Conservation (phyloP, 768 basidiomycete species). For the Agaricus subrufescens region DNA sequence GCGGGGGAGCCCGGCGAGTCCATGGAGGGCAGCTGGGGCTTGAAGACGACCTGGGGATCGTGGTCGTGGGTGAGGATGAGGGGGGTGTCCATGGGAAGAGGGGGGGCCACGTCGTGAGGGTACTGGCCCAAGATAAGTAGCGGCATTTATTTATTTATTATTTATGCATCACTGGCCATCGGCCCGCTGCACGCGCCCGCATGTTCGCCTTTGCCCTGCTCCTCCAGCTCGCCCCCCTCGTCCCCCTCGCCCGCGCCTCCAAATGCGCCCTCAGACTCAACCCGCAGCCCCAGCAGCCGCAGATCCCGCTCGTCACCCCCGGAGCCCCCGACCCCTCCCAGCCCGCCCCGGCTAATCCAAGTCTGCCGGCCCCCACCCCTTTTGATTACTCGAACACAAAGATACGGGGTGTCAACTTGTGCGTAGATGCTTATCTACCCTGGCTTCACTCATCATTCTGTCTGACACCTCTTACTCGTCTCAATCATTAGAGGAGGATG, state of each 20-base stretch:
- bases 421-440: slow-evolving; percentile 20
- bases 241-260: background rate
- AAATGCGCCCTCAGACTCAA: background rate
- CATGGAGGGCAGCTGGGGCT: background rate
- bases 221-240: background rate
- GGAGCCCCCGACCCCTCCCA: background rate
- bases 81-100: background rate
- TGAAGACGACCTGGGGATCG: slow-evolving; percentile 6
- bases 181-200: too few relatives aligned
- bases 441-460: background rate
- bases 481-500: slow-evolving; percentile 46
- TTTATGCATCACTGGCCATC: too few relatives aligned
- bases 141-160: background rate
- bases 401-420: slow-evolving; percentile 62
- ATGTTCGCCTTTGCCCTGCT: too few relatives aligned
- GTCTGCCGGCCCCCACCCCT: background rate
- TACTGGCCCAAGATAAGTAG: background rate
- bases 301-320: background rate
- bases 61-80: slow-evolving; percentile 6
- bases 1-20: background rate
- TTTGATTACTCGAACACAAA: slow-evolving; percentile 17
- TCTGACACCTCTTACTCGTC: background rate
- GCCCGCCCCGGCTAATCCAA: background rate
- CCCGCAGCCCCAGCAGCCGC: background rate
- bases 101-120: slow-evolving; percentile 1